phyloP scores from a whole-genome alignment of 257 asterid genomes.

The Solanum rostratum region DNA sequence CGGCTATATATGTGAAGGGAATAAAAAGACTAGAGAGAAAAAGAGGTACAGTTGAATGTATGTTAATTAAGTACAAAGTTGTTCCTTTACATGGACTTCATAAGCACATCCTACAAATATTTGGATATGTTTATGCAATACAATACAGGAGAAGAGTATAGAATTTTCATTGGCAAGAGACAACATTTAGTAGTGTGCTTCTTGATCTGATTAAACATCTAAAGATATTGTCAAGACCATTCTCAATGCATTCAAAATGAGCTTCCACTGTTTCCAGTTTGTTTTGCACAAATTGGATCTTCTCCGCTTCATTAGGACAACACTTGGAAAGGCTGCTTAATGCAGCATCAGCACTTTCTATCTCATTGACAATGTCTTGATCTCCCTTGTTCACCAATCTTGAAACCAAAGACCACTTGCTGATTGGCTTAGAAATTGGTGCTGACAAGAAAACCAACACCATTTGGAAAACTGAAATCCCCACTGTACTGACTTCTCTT shows the following conservation, averaged over 20 bases:
- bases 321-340: neutral
- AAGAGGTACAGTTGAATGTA: neutral
- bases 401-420: constrained; percentile 7
- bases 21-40: neutral
- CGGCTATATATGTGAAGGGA: neutral
- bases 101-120: neutral
- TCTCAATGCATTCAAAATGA: constrained; percentile 2
- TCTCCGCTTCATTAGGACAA: neutral
- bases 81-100: neutral
- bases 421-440: neutral
- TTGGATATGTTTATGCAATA: neutral
- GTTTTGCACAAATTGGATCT: neutral
- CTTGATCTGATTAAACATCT: neutral
- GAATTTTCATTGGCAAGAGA: neutral
- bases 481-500: constrained; percentile 1
- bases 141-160: neutral
- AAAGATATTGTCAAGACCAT: neutral
- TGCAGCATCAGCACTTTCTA: neutral
- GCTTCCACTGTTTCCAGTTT: neutral
- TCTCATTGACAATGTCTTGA: neutral
- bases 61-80: neutral
- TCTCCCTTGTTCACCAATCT: constrained; percentile 6
- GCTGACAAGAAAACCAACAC: neutral
- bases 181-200: neutral
- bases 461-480: neutral